Evolutionary conservation across 768 basidiomycete species (phyloP), one percentile per base, ranked within the genome.

Genomic region (Cubamyces lactineus): DNA sequence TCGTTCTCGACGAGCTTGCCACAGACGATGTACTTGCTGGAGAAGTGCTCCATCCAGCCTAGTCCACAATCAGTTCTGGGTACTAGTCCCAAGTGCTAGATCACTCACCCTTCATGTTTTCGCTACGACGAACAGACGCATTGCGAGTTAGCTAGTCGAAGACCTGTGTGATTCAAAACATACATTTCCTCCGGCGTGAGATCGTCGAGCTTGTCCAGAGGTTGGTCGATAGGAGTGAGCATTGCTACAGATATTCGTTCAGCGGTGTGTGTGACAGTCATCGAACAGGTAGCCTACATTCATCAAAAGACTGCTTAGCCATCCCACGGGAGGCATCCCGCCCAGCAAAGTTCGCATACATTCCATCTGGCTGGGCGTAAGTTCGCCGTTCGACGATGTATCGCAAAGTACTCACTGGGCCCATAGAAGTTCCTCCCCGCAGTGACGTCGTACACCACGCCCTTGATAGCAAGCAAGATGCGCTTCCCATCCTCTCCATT

Each of bases 301-400:
- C 30, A 53, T 96, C 96, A 66, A 97, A 98, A 2, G 94, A 96
- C 76, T 98, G 96, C 76, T 96, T 97, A 7, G 96, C 96, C 92
- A 98, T 96, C 5, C 96, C 96, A 40, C 96, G 80, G 16, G 93
- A 96, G 1, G 96, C 96, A 76, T 99, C 96, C 51, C 96, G 77
- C 5, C 96, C 97, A 2, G 97, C 96, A 79, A 99, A 98, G 75
- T 96, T 96, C 30, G 94, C 95, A 71, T 98, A 98, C 84, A 95
- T 93, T 0, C 96, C 96, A 69, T 88, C 96, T 97, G 43, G 48
- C 21, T 68, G 38, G 53, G 1, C 26, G 17, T 41, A 23, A 30
- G 55, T 52, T 24, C 34, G 34, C 5, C 40, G 34, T 15, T 41
- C 23, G 7, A 7, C 1, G 26, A 40, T n/a, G 41, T n/a, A 12